Evolutionary conservation across 768 basidiomycete genomes (phyloP).

Genomic region (Podaxis sp.): DNA sequence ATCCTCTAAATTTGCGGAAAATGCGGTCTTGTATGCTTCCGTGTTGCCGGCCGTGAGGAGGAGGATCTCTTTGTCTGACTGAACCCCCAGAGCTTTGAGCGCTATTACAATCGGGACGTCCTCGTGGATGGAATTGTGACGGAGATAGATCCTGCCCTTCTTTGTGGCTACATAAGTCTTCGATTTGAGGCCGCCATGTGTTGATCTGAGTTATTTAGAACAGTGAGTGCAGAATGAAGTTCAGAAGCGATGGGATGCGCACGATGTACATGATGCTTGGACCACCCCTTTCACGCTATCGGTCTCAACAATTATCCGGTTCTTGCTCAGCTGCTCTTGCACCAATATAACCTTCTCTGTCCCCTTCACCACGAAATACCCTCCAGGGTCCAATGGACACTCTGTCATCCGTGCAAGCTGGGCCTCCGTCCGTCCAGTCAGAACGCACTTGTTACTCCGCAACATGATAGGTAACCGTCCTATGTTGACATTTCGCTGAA

Average conservation of each 20-base stretch:
- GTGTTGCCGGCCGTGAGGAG: slow-evolving; percentile 90
- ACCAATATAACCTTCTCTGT: slow-evolving; percentile 99
- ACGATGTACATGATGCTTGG: slow-evolving; percentile 96
- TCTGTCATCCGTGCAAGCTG: slow-evolving; percentile 94
- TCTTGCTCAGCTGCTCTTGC: slow-evolving; percentile 98
- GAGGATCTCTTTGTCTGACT: slow-evolving; percentile 97
- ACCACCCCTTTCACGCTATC: slow-evolving; percentile 87
- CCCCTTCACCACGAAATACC: slow-evolving; percentile 98
- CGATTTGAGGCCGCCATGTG: slow-evolving; percentile 84
- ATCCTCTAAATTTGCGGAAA: slow-evolving; percentile 91
- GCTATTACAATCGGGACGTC: slow-evolving; percentile 96
- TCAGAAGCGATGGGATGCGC: slow-evolving; percentile 26
- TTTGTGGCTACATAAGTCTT: slow-evolving; percentile 98
- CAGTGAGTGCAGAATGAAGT: slow-evolving; percentile 11
- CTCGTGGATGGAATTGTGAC: slow-evolving; percentile 96
- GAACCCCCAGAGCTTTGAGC: slow-evolving; percentile 93
- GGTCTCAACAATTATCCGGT: slow-evolving; percentile 97
- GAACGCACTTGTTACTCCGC: slow-evolving; percentile 89
- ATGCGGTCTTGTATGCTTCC: slow-evolving; percentile 80
- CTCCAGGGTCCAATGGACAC: slow-evolving; percentile 98
- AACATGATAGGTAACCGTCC: slow-evolving; percentile 96
- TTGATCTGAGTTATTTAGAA: slow-evolving; percentile 45
- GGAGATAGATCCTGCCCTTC: slow-evolving; percentile 90
- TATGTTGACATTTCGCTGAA: slow-evolving; percentile 83
- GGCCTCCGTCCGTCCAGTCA: slow-evolving; percentile 71